Base-by-base conservation (phyloP, 2,329 filamentous ascomycete species). In the Hansfordia pulvinata region DNA sequence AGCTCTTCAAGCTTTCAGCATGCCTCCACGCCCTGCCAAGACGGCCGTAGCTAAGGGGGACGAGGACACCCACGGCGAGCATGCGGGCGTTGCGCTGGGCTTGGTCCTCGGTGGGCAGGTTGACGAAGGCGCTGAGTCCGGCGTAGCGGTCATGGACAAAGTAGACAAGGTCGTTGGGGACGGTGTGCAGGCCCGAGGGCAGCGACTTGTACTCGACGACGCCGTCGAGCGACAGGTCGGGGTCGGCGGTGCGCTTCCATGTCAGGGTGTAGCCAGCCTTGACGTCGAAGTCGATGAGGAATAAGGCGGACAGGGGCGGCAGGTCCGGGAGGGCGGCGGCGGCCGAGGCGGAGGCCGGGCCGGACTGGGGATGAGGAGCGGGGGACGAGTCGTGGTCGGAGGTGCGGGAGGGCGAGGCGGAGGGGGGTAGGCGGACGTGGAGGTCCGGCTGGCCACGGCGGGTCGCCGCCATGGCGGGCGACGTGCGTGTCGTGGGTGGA, bases 181-280 rank as follows among this genome's bases (percentile, higher is more conserved):
- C 83, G 30, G 83, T 80, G 54, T 98, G 90, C 26, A 94, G 55
- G 14, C 90, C 90, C 0, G 88, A 96, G 3, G 90, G 90, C 24
- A 98, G 66, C 34, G 84, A 92, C 56, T 94, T 96, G 67, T 85
- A 98, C 55, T 98, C 90, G 43, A 94, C 84, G 14, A 80, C 74
- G 29, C 84, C 84, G 40, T 93, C 82, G 25, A 96, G 68, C 52
- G 69, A 64, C 55, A 88, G 65, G 25, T 71, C 75, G 10, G 73
- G 62, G 2, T 72, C 55, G 9, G 77, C 71, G 38, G 71, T 74
- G n/a, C n/a, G n/a, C 52, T 92, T 84, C 90, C 90, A 96, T 19
- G 74, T 72, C 46, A 96, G 79, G 23, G 84, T 93, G 54, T 77
- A 93, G 60, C 85, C 85, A 43, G 84, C 78, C 52, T 86, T 90